Base-by-base conservation (phyloP, 176 grass and related monocot species). In the Ensete ventricosum region DNA sequence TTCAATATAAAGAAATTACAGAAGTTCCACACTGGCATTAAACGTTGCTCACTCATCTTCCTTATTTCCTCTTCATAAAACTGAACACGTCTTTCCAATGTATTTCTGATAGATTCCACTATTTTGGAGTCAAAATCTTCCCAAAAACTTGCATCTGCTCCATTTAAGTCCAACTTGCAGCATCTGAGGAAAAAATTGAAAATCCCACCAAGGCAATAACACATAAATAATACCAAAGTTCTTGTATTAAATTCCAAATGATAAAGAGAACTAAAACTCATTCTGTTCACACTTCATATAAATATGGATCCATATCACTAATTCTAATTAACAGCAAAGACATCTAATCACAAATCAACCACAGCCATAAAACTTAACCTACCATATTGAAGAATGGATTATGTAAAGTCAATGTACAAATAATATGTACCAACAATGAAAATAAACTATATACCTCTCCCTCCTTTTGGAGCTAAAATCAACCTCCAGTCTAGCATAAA, bases 1-100 rank as follows among this genome's bases (percentile, higher is more conserved):
- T 99, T 99, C 76, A 99, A 78, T 80, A 99, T 99, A 81, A 99
- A 94, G 79, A 99, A 99, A 81, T 99, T 99, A 83, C 95, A 99
- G 77, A 99, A 99, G 83, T 99, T 99, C 95, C 95, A 99, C 62
- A 99, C 77, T 66, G 90, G 90, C 77, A 82, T 78, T 71, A 93
- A 91, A 23, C 95, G 86, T 63, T 99, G 95, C 81, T 99, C 95
- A 84, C 90, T 99, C 74, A 99, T 81, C 78, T 84, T 99, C 73
- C 84, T 84, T 67, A 91, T 91, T 87, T 94, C 95, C 57, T 99
- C 95, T 87, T 99, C 90, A 67, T 91, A 99, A 82, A 99, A 99
- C 48, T 94, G 95, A 76, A 89, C 86, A 17, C 90, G 80, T 67
- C 83, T 87, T 71, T 99, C 95, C 76, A 99, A 81, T 79, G 95